A percentile compares a stretch with the other conserved stretches of the same genome.
Evolutionary conservation across 2,329 filamentous ascomycete species (phyloP).

Genomic region (Aspergillus candidus): DNA sequence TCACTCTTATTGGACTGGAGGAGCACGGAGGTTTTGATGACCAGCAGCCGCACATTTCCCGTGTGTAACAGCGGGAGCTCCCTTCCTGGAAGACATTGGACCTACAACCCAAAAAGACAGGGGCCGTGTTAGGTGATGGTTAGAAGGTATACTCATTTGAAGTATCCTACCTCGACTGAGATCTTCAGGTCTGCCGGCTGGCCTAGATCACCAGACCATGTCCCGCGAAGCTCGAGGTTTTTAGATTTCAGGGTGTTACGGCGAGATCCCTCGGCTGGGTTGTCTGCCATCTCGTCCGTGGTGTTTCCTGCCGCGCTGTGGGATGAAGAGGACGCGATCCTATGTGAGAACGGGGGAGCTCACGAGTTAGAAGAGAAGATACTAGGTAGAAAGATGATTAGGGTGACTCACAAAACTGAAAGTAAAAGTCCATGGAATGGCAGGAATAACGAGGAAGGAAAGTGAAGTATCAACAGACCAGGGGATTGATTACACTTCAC

Average conservation of each 20-base stretch:
- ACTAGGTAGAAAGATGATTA: neutral
- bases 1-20: constrained; percentile 3
- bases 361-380: neutral
- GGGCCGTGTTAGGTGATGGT: neutral
- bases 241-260: constrained; percentile 12
- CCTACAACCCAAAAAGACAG: constrained; percentile 11
- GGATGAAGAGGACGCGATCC: neutral
- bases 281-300: neutral
- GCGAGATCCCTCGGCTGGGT: too few species aligned
- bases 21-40: constrained; percentile 10
- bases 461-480: neutral
- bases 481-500: neutral
- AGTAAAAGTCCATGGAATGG: neutral
- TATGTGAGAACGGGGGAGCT: neutral
- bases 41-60: constrained; percentile 6
- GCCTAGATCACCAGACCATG: constrained; percentile 24
- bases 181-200: constrained; percentile 22
- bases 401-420: constrained; percentile 2
- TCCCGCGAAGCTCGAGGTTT: constrained; percentile 26
- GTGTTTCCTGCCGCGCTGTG: neutral
- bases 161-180: constrained; percentile 25
- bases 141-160: neutral
- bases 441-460: neutral
- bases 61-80: constrained; percentile 19
- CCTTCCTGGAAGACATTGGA: constrained; percentile 18